Evolutionary conservation across 306 rosid genomes (phyloP).

Genomic region (Ammopiptanthus mongolicus): DNA sequence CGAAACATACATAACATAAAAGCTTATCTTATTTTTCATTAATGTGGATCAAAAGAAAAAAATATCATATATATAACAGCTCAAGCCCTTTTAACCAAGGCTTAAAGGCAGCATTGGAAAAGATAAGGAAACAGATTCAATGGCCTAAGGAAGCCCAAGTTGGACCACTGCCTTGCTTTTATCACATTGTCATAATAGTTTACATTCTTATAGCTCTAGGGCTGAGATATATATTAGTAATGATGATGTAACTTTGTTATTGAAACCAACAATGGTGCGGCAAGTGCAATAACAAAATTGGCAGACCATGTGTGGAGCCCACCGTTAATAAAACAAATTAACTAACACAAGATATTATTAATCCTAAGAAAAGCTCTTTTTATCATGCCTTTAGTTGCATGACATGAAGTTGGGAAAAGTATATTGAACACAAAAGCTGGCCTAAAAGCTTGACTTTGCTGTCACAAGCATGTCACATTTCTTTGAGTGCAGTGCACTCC

Average conservation of each 20-base stretch:
- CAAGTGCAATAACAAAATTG: conserved; percentile 51
- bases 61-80: too few species aligned
- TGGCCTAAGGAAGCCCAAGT: not conserved
- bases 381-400: conserved; percentile 37
- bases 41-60: too few species aligned
- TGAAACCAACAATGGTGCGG: conserved; percentile 45
- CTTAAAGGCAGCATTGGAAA: not conserved
- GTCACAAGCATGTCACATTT: conserved; percentile 64
- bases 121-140: not conserved
- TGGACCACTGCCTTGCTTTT: not conserved
- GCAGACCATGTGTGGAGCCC: conserved; percentile 56
- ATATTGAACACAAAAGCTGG: conserved; percentile 51
- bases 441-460: conserved; percentile 98
- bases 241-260: conserved; percentile 32
- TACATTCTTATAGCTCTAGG: conserved; percentile 22
- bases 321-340: conserved; percentile 22
- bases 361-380: conserved; percentile 18
- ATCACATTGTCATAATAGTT: conserved; percentile 13
- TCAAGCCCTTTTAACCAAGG: not conserved
- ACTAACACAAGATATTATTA: conserved; percentile 12
- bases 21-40: too few species aligned
- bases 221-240: conserved; percentile 25
- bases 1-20: not conserved
- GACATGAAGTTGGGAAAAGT: conserved; percentile 42
- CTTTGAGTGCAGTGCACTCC: conserved; percentile 97